A percentile compares a stretch with the other conserved stretches of the same genome.
phyloP scores from a whole-genome alignment of 805 yeast genomes.

The Candida tallmaniae region DNA sequence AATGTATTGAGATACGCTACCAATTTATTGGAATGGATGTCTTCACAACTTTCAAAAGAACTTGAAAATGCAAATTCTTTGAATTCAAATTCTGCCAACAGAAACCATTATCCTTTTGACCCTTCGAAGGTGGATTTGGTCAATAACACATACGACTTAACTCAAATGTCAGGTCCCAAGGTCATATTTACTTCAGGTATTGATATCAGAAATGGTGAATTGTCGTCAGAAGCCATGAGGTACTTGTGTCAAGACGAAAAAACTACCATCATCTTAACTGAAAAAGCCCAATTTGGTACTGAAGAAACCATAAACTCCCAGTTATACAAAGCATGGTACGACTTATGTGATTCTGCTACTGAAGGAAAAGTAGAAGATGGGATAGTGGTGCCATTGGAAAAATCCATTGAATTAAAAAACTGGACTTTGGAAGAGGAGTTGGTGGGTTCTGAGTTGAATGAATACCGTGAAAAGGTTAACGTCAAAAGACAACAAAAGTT shows the following conservation, averaged over 20 bases:
- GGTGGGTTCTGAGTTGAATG: slow-evolving; percentile 45
- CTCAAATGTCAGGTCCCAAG: slow-evolving; percentile 60
- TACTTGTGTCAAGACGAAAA: slow-evolving; percentile 59
- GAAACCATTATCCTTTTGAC: slow-evolving; percentile 75
- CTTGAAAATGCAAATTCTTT: slow-evolving; percentile 55
- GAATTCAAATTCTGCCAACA: slow-evolving; percentile 20
- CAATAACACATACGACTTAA: slow-evolving; percentile 52
- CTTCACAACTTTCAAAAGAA: slow-evolving; percentile 73
- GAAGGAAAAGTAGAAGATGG: slow-evolving; percentile 52
- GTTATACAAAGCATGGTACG: slow-evolving; percentile 53
- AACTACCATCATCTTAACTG: slow-evolving; percentile 73
- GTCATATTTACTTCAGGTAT: slow-evolving; percentile 75
- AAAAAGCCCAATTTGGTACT: slow-evolving; percentile 42
- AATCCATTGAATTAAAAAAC: slow-evolving; percentile 35
- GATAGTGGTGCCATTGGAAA: slow-evolving; percentile 49
- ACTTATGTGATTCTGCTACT: slow-evolving; percentile 30
- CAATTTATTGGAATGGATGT: slow-evolving; percentile 95
- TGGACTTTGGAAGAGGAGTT: slow-evolving; percentile 47
- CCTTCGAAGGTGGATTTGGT: slow-evolving; percentile 55
- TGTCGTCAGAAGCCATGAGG: slow-evolving; percentile 48
- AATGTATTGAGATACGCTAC: slow-evolving; percentile 77
- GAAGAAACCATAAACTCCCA: slow-evolving; percentile 44
- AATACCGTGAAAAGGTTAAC: slow-evolving; percentile 44
- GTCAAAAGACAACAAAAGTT: slow-evolving; percentile 41
- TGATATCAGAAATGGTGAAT: slow-evolving; percentile 59